Evolutionary conservation across 345 rosid genomes (phyloP).

Genomic region (Populus simonii): DNA sequence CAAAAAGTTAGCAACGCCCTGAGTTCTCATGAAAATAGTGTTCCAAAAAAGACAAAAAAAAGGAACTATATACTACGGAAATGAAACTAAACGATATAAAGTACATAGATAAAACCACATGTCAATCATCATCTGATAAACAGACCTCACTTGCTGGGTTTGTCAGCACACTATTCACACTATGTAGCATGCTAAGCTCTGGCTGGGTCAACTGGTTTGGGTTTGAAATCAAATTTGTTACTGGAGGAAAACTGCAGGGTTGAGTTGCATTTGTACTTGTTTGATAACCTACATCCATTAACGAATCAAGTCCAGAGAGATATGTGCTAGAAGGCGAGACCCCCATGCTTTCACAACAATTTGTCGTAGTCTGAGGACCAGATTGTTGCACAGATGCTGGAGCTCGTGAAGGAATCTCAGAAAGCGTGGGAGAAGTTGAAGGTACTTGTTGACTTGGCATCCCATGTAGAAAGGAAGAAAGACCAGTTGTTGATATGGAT

Average conservation of each 20-base stretch:
- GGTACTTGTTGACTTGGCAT: conserved; percentile 14
- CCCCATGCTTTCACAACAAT: conserved; percentile 2
- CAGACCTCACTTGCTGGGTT: conserved; percentile 22
- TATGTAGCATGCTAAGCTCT: too few relatives aligned
- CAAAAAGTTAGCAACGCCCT: not conserved
- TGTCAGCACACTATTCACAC: too few relatives aligned
- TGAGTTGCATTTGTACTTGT: conserved; percentile 8
- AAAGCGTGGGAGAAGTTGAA: conserved; percentile 7
- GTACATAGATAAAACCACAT: not conserved
- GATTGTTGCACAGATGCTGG: conserved; percentile 19
- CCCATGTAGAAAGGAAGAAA: conserved; percentile 18
- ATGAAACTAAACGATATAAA: not conserved
- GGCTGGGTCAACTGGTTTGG: not conserved
- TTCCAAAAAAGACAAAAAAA: not conserved
- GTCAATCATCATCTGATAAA: conserved; percentile 57
- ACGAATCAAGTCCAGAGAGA: conserved; percentile 19
- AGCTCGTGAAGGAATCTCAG: conserved; percentile 8
- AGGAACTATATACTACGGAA: not conserved
- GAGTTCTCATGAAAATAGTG: not conserved
- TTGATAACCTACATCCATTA: conserved; percentile 15
- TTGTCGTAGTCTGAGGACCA: not conserved
- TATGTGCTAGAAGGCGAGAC: conserved; percentile 11
- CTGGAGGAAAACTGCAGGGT: conserved; percentile 4
- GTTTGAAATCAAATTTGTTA: conserved; percentile 5
- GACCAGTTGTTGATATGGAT: conserved; percentile 8